Evolutionary conservation across 768 basidiomycete genomes (phyloP), one percentile per base, ranked within the genome.

Genomic region (Leccinellum rugosiceps): DNA sequence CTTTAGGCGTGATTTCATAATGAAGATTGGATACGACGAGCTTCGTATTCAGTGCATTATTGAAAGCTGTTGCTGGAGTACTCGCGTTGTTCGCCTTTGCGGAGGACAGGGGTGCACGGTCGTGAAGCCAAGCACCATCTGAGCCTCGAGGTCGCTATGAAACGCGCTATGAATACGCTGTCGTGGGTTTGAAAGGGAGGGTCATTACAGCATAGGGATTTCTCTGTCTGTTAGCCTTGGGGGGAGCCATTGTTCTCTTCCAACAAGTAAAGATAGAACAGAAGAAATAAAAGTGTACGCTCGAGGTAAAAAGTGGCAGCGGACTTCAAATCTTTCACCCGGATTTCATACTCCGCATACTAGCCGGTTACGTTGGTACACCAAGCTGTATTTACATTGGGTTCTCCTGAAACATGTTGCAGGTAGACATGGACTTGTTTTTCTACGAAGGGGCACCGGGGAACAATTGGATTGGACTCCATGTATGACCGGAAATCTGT

Each of bases 1-100:
- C 94, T 78, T 88, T 87, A 67, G 89, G 83, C 55, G 87, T 90
- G 44, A 97, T 83, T 66, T 96, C 94, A 64, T 96, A 97, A 76
- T 97, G 94, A 62, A 97, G 66, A 71, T 93, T 93, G 66, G 90
- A 85, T 63, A 96, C 88, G 60, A 90, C 71, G 62, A 95, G 83
- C 68, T 85, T 85, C 53, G 81, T 74, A 61, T 78, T 80, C 3
- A 75, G 65, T 14, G 75, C 65, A 30, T 45, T 57, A 25, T 77
- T 68, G 3, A 64, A 19, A 11, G 55, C 56, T 19, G 69, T 61
- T 19, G 65, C 57, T 28, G 63, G 55, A 23, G 65, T 44, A 56
- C 65, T 68, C 21, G 58, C 57, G 35, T 62, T 61, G 63, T 68
- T 72, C 52, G 63, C 63, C 17, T 63, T 65, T 48, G 58, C 63